Conservation (phyloP, 805 yeast species). For the Candida ulmi region DNA sequence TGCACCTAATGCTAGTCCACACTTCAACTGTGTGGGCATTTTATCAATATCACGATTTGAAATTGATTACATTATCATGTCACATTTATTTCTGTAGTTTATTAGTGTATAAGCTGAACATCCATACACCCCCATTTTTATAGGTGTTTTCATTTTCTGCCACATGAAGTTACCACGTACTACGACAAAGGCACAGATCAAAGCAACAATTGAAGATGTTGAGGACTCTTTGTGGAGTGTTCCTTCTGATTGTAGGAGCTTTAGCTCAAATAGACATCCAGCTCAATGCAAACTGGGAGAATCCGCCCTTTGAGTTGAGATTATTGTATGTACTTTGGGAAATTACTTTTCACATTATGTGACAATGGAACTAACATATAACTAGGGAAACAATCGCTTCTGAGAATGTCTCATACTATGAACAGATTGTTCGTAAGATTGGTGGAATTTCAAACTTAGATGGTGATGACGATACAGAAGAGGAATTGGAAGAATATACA, state of each 20-base stretch:
- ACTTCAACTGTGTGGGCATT: slow-evolving; percentile 1
- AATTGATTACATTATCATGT: background rate
- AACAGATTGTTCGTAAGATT: slow-evolving; percentile 5
- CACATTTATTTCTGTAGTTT: too few relatives aligned
- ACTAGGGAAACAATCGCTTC: slow-evolving; percentile 22
- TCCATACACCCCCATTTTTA: too few relatives aligned
- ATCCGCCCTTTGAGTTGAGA: slow-evolving; percentile 22
- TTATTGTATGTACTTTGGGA: slow-evolving; percentile 24
- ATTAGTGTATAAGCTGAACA: too few relatives aligned
- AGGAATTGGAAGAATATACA: slow-evolving; percentile 1
- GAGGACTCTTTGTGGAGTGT: background rate
- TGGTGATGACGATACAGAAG: slow-evolving; percentile 9
- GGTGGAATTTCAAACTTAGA: slow-evolving; percentile 9
- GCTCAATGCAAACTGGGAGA: slow-evolving; percentile 22
- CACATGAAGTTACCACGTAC: too few relatives aligned
- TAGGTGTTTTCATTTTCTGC: too few relatives aligned
- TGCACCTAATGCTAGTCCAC: background rate
- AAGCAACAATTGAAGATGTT: background rate
- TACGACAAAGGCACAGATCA: too few relatives aligned
- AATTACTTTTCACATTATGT: background rate
- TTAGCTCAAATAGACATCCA: slow-evolving; percentile 16
- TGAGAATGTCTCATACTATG: slow-evolving; percentile 18
- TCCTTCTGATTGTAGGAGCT: background rate
- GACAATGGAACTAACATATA: slow-evolving; percentile 2
- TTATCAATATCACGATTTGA: background rate